These are phyloP conservation scores for Taphrina betulina DNA, from an alignment of 1,139 yeast genomes.

Conservation along the genomic window DNA sequence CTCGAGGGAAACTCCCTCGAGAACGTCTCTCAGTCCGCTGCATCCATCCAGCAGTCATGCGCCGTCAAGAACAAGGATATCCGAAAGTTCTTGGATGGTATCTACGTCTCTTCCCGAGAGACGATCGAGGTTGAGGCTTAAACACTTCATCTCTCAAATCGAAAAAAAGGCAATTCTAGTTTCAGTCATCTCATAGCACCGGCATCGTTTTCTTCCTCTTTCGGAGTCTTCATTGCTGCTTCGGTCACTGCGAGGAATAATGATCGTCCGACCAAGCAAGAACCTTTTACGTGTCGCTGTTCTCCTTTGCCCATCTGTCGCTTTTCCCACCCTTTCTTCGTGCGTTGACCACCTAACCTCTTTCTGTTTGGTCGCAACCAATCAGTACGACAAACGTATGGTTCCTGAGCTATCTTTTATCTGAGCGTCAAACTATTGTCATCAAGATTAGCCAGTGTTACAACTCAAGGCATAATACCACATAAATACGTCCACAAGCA, in stretches of 20 bases:
- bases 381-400: too few relatives aligned
- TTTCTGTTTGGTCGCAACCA: too few relatives aligned
- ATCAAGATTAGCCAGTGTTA: too few relatives aligned
- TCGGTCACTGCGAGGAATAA: slow-evolving; percentile 21
- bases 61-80: slow-evolving; percentile 99
- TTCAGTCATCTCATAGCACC: slow-evolving; percentile 9
- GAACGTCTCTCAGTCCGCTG: slow-evolving; percentile 97
- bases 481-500: too few relatives aligned
- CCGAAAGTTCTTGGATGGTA: slow-evolving; percentile 99
- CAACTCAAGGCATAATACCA: too few relatives aligned
- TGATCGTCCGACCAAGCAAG: slow-evolving; percentile 28
- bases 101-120: slow-evolving; percentile 93
- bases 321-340: too few relatives aligned
- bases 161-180: not conserved
- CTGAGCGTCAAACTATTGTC: too few relatives aligned
- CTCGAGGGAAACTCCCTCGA: slow-evolving; percentile 96
- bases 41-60: slow-evolving; percentile 97
- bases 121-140: slow-evolving; percentile 63
- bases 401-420: too few relatives aligned
- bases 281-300: not conserved
- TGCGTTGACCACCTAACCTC: too few relatives aligned
- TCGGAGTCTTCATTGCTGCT: slow-evolving; percentile 9
- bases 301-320: not conserved
- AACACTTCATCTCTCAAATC: not conserved
- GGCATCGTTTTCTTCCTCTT: slow-evolving; percentile 15